Evolutionary conservation across 176 grass and related monocot genomes (phyloP).

Genomic region (Lolium multiflorum): DNA sequence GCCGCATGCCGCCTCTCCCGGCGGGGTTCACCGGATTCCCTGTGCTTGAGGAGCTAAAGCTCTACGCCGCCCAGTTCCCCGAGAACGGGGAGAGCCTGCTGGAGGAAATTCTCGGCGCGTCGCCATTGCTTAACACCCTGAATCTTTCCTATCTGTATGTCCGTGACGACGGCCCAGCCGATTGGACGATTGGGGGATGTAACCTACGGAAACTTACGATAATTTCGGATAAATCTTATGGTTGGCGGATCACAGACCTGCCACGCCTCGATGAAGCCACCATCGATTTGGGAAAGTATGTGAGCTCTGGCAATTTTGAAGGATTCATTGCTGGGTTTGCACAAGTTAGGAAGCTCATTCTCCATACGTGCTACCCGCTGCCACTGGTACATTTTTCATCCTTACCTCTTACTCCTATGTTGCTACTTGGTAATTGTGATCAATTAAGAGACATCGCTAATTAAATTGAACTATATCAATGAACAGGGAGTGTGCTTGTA

Average conservation of each 20-base stretch:
- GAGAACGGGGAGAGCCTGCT: neutral
- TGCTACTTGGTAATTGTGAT: neutral
- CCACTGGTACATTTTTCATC: neutral
- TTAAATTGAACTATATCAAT: neutral
- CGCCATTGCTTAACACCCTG: neutral
- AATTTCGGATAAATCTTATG: neutral
- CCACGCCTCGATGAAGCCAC: neutral
- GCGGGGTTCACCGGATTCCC: neutral
- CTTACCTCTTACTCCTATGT: neutral
- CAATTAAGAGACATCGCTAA: neutral
- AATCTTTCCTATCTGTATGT: neutral
- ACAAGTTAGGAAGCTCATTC: neutral
- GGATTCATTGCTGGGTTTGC: neutral
- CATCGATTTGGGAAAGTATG: neutral
- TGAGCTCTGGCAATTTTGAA: neutral
- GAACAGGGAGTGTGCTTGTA: neutral
- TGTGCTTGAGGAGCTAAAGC: neutral
- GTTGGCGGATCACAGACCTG: neutral
- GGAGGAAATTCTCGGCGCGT: neutral
- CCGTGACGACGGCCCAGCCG: neutral
- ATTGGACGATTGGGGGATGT: neutral
- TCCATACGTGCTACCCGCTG: neutral
- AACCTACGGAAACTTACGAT: neutral
- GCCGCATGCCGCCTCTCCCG: neutral
- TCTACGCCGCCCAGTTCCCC: fast-evolving